Evolutionary conservation across 2,329 filamentous ascomycete genomes (phyloP), one percentile per base, ranked within the genome.

Genomic region (Pseudogymnoascus sp.): DNA sequence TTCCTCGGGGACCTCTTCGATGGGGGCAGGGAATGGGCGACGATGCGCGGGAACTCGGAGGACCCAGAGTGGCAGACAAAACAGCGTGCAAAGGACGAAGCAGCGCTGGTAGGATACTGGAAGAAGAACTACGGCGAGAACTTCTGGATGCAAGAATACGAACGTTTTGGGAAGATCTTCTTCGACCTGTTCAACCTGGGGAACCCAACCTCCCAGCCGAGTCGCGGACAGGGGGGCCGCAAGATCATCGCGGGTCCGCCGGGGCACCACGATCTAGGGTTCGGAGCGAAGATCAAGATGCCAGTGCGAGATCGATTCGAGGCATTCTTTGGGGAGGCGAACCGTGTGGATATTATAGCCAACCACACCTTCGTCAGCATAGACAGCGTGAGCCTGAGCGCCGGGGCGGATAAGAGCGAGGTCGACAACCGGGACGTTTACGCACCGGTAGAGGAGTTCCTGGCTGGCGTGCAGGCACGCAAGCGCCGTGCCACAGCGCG

Each of bases 1-100:
- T 97, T 99, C 72, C 79, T 99, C 0, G 95, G 95, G 6, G 95
- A 99, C 72, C 79, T 99, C 0, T 97, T 99, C 70, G 95, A 99
- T 72, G 95, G 95, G 3, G 95, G 95, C 7, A 84, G 95, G 68
- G 95, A 99, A 78, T 99, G 95, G 95, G 89, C 88, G 68, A 93
- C 93, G 11, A 78, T 75, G 2, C 80, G 80, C 23, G 88, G 84
- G 45, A 75, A 80, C 52, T 85, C 85, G 61, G 75, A 80, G 23
- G 85, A 88, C 66, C 83, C 83, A 1, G 78, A 79, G 65, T 88
- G 85, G 85, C 80, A 81, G 21, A 75, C 75, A 31, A 77, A 75
- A 3, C 78, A 80, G 41, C 76, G 81, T 18, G 82, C 84, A 1
- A 75, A 76, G 5, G 72, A 78, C 38, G 85, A 88, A 71, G 74